Percentiles rank a stretch among this genome's conserved stretches.
Conservation (phyloP, 805 yeast species). For the Candida taoyuanica region DNA sequence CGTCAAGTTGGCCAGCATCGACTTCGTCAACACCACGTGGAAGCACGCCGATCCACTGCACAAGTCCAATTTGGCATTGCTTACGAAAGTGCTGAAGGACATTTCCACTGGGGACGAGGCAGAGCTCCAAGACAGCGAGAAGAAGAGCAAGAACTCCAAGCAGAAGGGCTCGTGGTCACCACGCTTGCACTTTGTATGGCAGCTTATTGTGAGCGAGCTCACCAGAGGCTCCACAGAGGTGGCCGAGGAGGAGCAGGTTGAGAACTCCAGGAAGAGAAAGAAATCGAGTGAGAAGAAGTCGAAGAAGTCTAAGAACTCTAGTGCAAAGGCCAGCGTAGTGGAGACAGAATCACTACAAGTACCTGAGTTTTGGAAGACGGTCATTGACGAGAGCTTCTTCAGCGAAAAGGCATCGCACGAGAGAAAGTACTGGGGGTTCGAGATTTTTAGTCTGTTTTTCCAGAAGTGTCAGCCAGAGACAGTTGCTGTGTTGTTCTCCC, state of each 20-base stretch:
- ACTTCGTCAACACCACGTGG: slow-evolving; percentile 44
- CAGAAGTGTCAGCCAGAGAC: slow-evolving; percentile 24
- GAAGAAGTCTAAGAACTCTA: slow-evolving; percentile 23
- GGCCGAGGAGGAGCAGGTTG: slow-evolving; percentile 21
- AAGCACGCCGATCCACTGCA: slow-evolving; percentile 66
- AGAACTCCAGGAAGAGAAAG: slow-evolving; percentile 37
- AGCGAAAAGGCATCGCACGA: slow-evolving; percentile 75
- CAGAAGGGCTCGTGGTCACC: slow-evolving; percentile 74
- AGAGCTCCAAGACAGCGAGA: slow-evolving; percentile 20
- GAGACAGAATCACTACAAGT: slow-evolving; percentile 31
- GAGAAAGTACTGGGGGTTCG: slow-evolving; percentile 82
- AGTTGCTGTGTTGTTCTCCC: slow-evolving; percentile 41
- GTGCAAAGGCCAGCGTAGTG: slow-evolving; percentile 16
- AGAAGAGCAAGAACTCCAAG: slow-evolving; percentile 30
- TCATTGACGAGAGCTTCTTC: slow-evolving; percentile 78
- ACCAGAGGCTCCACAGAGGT: slow-evolving; percentile 9
- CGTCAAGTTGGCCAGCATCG: slow-evolving; percentile 2
- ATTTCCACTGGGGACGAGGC: slow-evolving; percentile 34
- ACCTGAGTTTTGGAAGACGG: slow-evolving; percentile 72
- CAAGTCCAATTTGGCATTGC: slow-evolving; percentile 56
- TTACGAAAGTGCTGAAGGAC: slow-evolving; percentile 64
- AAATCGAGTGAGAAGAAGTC: slow-evolving; percentile 29
- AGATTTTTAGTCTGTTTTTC: slow-evolving; percentile 54
- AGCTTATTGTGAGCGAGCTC: slow-evolving; percentile 43
- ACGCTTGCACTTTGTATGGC: slow-evolving; percentile 75